Conservation (phyloP, 306 rosid genomes). For the Luffa acutangula region DNA sequence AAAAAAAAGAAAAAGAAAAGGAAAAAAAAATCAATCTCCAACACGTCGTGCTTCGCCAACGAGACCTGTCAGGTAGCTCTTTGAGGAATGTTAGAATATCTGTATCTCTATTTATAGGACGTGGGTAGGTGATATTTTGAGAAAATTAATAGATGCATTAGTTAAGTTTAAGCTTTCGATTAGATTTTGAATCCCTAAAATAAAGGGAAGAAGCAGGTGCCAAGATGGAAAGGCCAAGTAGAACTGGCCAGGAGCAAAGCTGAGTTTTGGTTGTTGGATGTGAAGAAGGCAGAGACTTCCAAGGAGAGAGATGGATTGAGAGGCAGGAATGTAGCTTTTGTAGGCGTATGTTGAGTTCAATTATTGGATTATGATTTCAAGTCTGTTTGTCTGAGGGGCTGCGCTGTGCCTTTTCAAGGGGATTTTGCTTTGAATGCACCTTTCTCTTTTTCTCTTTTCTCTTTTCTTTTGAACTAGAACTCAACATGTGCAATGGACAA, state of each 20-base stretch:
- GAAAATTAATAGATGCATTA: not conserved
- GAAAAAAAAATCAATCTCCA: not conserved
- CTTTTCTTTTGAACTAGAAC: not conserved
- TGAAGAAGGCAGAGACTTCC: constrained; percentile 24
- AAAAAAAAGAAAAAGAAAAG: not conserved
- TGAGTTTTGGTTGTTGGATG: constrained; percentile 28
- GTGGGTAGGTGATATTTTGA: constrained; percentile 5
- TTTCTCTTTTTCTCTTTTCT: not conserved
- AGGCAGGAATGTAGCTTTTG: constrained; percentile 37
- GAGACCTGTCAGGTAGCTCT: constrained; percentile 8
- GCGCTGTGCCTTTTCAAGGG: constrained; percentile 9
- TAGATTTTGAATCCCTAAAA: constrained; percentile 23
- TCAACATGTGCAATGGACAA: not conserved
- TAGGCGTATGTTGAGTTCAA: constrained; percentile 22
- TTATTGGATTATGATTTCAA: constrained; percentile 15
- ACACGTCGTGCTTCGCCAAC: not conserved
- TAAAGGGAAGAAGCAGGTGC: constrained; percentile 15
- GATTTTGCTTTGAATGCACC: constrained; percentile 2
- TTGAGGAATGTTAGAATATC: constrained; percentile 1
- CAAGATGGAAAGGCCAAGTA: constrained; percentile 28
- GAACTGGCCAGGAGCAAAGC: constrained; percentile 17
- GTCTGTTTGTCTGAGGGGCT: constrained; percentile 15
- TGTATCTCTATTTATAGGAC: constrained; percentile 12
- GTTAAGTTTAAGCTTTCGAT: not conserved
- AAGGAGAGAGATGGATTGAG: constrained; percentile 23